A percentile compares a stretch with the other conserved stretches of the same genome.
Evolutionary conservation across 2,329 filamentous ascomycete species (phyloP).

Genomic region (Penicillium sp.): DNA sequence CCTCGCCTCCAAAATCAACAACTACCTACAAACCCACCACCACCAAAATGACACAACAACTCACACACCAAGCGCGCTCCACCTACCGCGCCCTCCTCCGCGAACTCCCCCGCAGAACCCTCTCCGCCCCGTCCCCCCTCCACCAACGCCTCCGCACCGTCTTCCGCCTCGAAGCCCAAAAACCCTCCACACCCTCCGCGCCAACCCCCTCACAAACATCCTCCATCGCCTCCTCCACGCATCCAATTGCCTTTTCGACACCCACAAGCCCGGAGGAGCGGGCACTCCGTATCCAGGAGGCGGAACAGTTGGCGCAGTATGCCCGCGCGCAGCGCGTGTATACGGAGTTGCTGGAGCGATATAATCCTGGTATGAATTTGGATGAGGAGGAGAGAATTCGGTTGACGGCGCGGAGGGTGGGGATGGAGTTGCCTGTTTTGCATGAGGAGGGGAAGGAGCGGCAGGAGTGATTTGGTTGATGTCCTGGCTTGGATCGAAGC

Average conservation of each 20-base stretch:
- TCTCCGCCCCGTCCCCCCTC: constrained; percentile 66
- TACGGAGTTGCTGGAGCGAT: constrained; percentile 77
- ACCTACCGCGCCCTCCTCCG: constrained; percentile 88
- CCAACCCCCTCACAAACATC: constrained; percentile 27
- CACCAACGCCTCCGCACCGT: constrained; percentile 68
- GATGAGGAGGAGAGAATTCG: constrained; percentile 79
- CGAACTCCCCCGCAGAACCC: constrained; percentile 74
- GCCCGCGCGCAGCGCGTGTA: constrained; percentile 85
- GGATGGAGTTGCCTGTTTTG: constrained; percentile 74
- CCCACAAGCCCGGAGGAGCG: constrained; percentile 18
- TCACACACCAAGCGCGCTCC: constrained; percentile 58
- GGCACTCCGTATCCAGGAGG: constrained; percentile 50
- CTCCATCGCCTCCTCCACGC: constrained; percentile 2
- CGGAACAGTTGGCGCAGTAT: constrained; percentile 79
- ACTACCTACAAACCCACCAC: neutral
- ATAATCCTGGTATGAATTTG: constrained; percentile 92
- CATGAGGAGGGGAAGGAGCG: constrained; percentile 45
- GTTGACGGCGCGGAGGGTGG: constrained; percentile 81
- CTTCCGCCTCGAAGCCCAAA: constrained; percentile 51
- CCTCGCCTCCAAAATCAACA: neutral
- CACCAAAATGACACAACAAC: constrained; percentile 22
- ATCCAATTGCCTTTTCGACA: constrained; percentile 16
- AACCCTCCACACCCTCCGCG: constrained; percentile 22
- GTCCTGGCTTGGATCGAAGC: neutral
- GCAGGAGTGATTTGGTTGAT: constrained; percentile 1